Evolutionary conservation across 2,329 filamentous ascomycete genomes (phyloP).

Genomic region (Colletotrichum theobromicola): DNA sequence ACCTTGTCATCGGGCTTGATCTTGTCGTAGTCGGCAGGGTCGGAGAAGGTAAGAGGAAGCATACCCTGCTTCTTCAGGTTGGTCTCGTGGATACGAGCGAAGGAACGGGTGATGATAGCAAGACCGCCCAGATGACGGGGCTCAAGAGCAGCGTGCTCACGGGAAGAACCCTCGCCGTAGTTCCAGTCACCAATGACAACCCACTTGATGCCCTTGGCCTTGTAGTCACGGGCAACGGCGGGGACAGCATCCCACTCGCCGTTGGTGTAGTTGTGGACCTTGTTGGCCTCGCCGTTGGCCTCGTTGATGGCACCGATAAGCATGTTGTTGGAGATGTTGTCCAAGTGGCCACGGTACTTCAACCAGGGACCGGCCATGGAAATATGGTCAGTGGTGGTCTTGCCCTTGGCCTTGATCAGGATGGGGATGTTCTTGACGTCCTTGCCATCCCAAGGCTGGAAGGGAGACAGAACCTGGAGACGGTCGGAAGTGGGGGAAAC

Average conservation of each 20-base stretch:
- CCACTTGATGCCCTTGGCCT: slow-evolving; percentile 95
- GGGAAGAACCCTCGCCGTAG: slow-evolving; percentile 96
- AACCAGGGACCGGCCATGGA: slow-evolving; percentile 97
- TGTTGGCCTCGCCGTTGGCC: slow-evolving; percentile 97
- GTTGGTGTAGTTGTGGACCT: slow-evolving; percentile 88
- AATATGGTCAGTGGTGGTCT: slow-evolving; percentile 97
- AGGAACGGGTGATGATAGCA: slow-evolving; percentile 93
- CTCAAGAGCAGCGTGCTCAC: slow-evolving; percentile 98
- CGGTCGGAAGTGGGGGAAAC: slow-evolving; percentile 91
- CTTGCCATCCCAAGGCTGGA: slow-evolving; percentile 90
- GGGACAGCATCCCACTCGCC: slow-evolving; percentile 88
- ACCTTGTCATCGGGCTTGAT: slow-evolving; percentile 91
- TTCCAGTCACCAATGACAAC: slow-evolving; percentile 99
- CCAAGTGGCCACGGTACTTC: slow-evolving; percentile 97
- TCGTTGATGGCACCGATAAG: slow-evolving; percentile 96
- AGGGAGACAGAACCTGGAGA: slow-evolving; percentile 89
- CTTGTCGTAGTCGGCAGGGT: slow-evolving; percentile 98
- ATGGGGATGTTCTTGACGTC: slow-evolving; percentile 85
- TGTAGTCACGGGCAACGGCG: slow-evolving; percentile 96
- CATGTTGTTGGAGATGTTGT: slow-evolving; percentile 99
- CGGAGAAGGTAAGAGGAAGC: slow-evolving; percentile 94
- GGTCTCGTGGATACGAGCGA: slow-evolving; percentile 99
- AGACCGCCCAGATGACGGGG: slow-evolving; percentile 96
- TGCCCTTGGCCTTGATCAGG: slow-evolving; percentile 94
- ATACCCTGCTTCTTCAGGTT: slow-evolving; percentile 99